phyloP scores from a whole-genome alignment of 345 rosid species.

The Nasturtium officinale region DNA sequence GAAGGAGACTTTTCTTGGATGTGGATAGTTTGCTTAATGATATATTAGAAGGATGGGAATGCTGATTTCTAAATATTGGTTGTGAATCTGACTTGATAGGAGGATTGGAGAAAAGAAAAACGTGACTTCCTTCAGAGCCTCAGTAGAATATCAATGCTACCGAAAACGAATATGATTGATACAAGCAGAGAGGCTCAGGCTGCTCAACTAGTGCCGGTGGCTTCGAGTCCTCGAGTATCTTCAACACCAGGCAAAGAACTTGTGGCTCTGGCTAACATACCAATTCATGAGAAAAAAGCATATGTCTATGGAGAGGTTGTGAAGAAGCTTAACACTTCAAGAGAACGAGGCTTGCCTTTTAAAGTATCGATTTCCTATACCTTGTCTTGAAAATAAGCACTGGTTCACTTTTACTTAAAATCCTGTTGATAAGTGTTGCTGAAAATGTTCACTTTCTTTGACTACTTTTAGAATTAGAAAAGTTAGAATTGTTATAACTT shows the following conservation, averaged over 20 bases:
- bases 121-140: constrained; percentile 94
- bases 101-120: constrained; percentile 92
- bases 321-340: constrained; percentile 74
- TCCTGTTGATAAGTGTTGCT: constrained; percentile 19
- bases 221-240: constrained; percentile 65
- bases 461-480: constrained; percentile 5
- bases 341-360: constrained; percentile 77
- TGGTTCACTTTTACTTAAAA: constrained; percentile 20
- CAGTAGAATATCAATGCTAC: constrained; percentile 83
- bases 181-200: constrained; percentile 50
- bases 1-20: neutral
- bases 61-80: constrained; percentile 16
- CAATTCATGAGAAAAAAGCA: constrained; percentile 74
- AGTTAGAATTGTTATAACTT: constrained; percentile 2
- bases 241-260: constrained; percentile 61
- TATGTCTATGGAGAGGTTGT: constrained; percentile 80
- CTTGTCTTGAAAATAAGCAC: constrained; percentile 7
- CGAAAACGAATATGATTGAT: constrained; percentile 62
- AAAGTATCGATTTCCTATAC: constrained; percentile 54
- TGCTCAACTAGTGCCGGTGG: constrained; percentile 58
- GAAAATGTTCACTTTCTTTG: neutral
- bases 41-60: constrained; percentile 3
- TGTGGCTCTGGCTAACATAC: constrained; percentile 65
- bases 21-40: constrained; percentile 12
- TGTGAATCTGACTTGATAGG: constrained; percentile 55